These are phyloP conservation scores for Solioccasus polychromus DNA, from an alignment of 768 basidiomycete species.

Conservation along the genomic window DNA sequence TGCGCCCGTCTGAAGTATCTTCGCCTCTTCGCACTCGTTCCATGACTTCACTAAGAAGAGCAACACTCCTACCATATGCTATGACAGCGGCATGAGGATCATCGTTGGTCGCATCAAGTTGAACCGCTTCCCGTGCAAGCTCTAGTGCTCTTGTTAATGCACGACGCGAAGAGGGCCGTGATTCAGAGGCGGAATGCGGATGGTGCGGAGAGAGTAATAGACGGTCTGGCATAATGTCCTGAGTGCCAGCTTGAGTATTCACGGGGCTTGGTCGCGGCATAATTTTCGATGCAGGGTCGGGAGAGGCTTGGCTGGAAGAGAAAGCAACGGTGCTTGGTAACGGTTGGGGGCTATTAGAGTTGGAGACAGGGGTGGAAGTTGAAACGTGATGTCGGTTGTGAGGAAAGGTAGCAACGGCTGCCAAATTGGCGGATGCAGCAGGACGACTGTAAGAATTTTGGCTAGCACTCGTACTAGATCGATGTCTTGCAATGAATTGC, in stretches of 20 bases:
- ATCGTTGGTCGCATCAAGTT: slow-evolving; percentile 83
- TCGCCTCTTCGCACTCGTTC: slow-evolving; percentile 84
- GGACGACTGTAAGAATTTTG: slow-evolving; percentile 33
- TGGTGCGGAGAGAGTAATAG: slow-evolving; percentile 43
- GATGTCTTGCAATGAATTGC: slow-evolving; percentile 30
- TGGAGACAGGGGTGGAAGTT: slow-evolving; percentile 22
- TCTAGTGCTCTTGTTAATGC: slow-evolving; percentile 85
- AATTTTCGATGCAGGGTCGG: slow-evolving; percentile 57
- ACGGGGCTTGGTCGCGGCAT: slow-evolving; percentile 36
- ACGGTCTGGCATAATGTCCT: slow-evolving; percentile 44
- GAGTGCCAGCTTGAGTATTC: slow-evolving; percentile 23
- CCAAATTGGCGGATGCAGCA: slow-evolving; percentile 46
- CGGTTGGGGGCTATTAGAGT: slow-evolving; percentile 27
- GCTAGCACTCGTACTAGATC: slow-evolving; percentile 36
- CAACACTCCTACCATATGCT: slow-evolving; percentile 84
- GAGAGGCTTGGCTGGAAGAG: slow-evolving; percentile 44
- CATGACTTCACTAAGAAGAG: slow-evolving; percentile 89
- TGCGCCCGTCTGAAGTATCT: slow-evolving; percentile 68
- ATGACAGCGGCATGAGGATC: slow-evolving; percentile 86
- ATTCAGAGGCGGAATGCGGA: slow-evolving; percentile 43
- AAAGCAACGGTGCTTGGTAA: slow-evolving; percentile 23
- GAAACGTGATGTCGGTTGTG: slow-evolving; percentile 44
- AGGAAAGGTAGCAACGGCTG: slow-evolving; percentile 61
- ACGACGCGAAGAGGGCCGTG: slow-evolving; percentile 71
- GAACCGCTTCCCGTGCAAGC: slow-evolving; percentile 86